These are phyloP conservation scores for Pontederia paniculata DNA, from an alignment of 176 grass and related monocot species.

Conservation along the genomic window DNA sequence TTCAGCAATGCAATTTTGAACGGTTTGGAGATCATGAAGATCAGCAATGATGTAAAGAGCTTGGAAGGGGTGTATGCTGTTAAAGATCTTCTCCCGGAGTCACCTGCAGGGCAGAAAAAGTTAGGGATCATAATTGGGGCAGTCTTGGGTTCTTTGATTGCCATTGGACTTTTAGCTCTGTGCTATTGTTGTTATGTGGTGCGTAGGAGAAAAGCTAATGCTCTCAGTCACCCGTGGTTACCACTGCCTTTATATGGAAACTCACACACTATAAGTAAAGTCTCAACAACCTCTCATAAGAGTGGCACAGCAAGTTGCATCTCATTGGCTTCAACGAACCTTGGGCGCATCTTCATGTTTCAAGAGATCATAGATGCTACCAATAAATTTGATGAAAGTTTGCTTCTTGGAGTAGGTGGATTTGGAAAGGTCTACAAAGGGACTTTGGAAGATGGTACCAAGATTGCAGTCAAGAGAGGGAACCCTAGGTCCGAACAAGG, in stretches of 20 bases:
- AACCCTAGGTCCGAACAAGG: conserved; percentile 93
- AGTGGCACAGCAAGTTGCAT: conserved; percentile 62
- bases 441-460: conserved; percentile 59
- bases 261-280: conserved; percentile 42
- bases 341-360: conserved; percentile 64
- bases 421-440: conserved; percentile 92
- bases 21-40: conserved; percentile 93
- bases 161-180: not conserved
- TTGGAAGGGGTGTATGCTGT: conserved; percentile 25
- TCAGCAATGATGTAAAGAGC: conserved; percentile 45
- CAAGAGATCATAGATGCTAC: conserved; percentile 54
- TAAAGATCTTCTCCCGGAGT: conserved; percentile 8
- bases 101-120: conserved; percentile 10
- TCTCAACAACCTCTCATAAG: conserved; percentile 43
- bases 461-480: conserved; percentile 76
- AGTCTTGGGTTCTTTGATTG: conserved; percentile 9
- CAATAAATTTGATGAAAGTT: conserved; percentile 72
- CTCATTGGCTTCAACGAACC: conserved; percentile 65
- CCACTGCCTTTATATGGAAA: conserved; percentile 31
- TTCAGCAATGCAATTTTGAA: conserved; percentile 61
- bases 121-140: conserved; percentile 36
- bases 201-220: conserved; percentile 14
- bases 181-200: conserved; percentile 11
- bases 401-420: conserved; percentile 79
- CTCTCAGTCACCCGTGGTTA: conserved; percentile 36